Evolutionary conservation across 2,329 filamentous ascomycete species (phyloP).

Genomic region (Xylariaceae sp.): DNA sequence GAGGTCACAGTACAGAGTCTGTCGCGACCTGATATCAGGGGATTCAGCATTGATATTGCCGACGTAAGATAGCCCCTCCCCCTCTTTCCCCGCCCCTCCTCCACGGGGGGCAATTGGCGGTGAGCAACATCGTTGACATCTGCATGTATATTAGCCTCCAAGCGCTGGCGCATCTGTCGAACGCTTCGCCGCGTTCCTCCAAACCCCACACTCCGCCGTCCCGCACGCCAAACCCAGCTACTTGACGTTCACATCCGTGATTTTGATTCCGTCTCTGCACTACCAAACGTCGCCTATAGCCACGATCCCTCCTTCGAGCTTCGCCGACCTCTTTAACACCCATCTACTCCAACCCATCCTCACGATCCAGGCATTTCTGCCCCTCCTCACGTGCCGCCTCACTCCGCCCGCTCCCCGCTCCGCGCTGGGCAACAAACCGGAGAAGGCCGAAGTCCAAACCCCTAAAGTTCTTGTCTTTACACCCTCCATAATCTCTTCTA

Average conservation of each 20-base stretch:
- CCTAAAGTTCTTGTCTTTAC: slow-evolving; percentile 74
- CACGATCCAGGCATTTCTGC: slow-evolving; percentile 84
- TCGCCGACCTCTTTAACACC: slow-evolving; percentile 87
- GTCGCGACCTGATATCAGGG: slow-evolving; percentile 74
- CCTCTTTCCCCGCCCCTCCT: neutral
- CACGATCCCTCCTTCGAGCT: slow-evolving; percentile 75
- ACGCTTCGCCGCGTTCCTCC: slow-evolving; percentile 67
- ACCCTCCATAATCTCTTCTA: slow-evolving; percentile 73
- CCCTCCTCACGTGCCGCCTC: slow-evolving; percentile 64
- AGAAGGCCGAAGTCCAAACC: slow-evolving; percentile 41
- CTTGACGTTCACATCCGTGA: slow-evolving; percentile 70
- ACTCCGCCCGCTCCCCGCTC: slow-evolving; percentile 29
- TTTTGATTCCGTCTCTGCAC: slow-evolving; percentile 76
- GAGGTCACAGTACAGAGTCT: slow-evolving; percentile 73
- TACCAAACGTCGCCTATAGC: slow-evolving; percentile 82
- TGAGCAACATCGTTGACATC: slow-evolving; percentile 1
- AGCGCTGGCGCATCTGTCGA: slow-evolving; percentile 65
- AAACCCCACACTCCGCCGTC: slow-evolving; percentile 70
- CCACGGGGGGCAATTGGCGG: neutral
- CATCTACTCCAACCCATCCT: slow-evolving; percentile 87
- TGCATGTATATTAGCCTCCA: slow-evolving; percentile 50
- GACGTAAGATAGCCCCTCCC: slow-evolving; percentile 51
- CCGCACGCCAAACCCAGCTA: slow-evolving; percentile 71
- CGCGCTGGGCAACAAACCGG: slow-evolving; percentile 35
- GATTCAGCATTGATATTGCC: slow-evolving; percentile 77